Evolutionary conservation across 1,139 yeast species (phyloP), one percentile per base, ranked within the genome.

Genomic region (Pichia sp.): DNA sequence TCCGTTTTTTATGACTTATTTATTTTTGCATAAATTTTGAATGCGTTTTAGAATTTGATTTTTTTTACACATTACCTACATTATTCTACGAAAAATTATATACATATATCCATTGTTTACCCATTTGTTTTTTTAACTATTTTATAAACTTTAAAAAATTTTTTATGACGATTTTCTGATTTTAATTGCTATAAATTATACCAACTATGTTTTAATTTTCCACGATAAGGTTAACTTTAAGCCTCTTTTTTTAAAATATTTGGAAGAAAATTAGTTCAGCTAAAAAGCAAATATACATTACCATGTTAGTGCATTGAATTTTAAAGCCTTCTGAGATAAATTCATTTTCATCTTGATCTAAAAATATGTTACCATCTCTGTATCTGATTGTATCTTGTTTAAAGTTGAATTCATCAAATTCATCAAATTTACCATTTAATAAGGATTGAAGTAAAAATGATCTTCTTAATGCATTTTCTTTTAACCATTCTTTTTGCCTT

Each of bases 291-390:
- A 41, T n/a, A 45, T 41, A 47, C 9, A 45, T 27, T 4, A 38
- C 41, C 26, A 45, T 4, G n/a, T 31, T 41, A 6, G 43, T 41
- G 5, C 46, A 41, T 37, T 34, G 40, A 6, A 47, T 10, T 34
- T 36, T 41, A 6, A 39, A 31, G 16, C 45, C 47, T 12, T 27
- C 26, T 12, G 36, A 33, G 12, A 9, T 38, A 30, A 44, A 47
- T 30, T 58, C 62, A 45, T 58, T 57, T 1, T 49, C 51, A 39
- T 59, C 63, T 16, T 55, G 53, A 5, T 54, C 56, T 20, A 59
- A 41, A 40, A 51, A 59, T 12, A 59, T 51, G 40, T 58, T 54
- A 3, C 52, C 54, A 22, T 54, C 47, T 40, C 61, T 48, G 43
- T 55, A 59, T 42, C 56, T 52, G 33, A 56, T 52, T 29, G 54